Percentiles rank a stretch among this genome's conserved stretches.
phyloP scores from a whole-genome alignment of 352 stramenopile species.

The Phytopythium ostracodes region DNA sequence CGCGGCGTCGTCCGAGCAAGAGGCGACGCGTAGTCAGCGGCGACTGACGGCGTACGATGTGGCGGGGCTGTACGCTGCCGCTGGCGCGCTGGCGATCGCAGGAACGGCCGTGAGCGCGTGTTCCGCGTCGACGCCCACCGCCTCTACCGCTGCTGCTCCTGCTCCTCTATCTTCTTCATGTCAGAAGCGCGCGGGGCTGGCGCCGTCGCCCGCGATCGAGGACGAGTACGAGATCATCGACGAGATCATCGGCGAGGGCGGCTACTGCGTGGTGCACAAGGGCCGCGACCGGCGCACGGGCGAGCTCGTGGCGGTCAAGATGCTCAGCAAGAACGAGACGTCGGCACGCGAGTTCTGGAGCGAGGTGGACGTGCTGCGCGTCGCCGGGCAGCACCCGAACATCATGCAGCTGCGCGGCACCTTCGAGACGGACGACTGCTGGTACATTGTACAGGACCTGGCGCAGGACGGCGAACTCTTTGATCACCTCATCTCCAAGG shows the following conservation, averaged over 20 bases:
- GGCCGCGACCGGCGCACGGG: conserved; percentile 57
- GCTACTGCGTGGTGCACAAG: conserved; percentile 78
- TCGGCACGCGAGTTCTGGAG: conserved; percentile 80
- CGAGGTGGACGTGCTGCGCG: conserved; percentile 73
- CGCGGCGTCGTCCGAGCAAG: background rate
- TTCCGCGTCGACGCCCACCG: background rate
- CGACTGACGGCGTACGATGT: background rate
- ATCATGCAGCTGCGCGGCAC: conserved; percentile 75
- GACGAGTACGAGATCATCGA: conserved; percentile 74
- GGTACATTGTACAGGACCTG: conserved; percentile 84
- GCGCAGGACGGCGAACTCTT: conserved; percentile 86
- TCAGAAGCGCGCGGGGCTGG: background rate
- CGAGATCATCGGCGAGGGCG: conserved; percentile 77
- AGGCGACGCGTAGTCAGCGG: background rate
- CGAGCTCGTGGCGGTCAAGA: conserved; percentile 76
- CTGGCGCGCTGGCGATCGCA: background rate
- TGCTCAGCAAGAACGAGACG: conserved; percentile 74
- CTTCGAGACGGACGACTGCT: conserved; percentile 67
- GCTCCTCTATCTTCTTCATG: background rate
- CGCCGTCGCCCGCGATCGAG: conserved; percentile 33
- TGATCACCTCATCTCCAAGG: conserved; percentile 81
- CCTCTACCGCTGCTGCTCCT: background rate
- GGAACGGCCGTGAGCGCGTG: background rate
- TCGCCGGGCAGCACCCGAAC: conserved; percentile 68
- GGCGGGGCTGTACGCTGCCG: conserved; percentile 4